Evolutionary conservation across 2,329 filamentous ascomycete genomes (phyloP).

Genomic region (Lachnellula suecica): DNA sequence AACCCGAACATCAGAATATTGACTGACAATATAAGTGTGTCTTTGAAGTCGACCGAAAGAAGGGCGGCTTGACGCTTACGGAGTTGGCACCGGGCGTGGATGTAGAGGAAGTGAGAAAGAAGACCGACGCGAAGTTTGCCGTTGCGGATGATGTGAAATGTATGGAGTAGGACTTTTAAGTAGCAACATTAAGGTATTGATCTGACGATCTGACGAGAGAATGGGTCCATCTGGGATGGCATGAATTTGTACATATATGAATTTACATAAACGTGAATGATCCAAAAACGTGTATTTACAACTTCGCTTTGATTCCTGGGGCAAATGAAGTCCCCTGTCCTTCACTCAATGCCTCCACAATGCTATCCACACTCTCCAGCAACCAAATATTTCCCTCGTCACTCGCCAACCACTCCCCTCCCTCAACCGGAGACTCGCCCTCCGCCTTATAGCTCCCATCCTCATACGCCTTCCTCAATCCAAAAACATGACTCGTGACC

Average conservation of each 20-base stretch:
- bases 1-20: too few relatives aligned
- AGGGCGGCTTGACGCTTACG: slow-evolving; percentile 63
- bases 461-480: slow-evolving; percentile 72
- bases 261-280: background rate
- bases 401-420: slow-evolving; percentile 59
- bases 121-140: slow-evolving; percentile 68
- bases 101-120: slow-evolving; percentile 66
- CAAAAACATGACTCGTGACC: slow-evolving; percentile 79
- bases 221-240: background rate
- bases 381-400: slow-evolving; percentile 68
- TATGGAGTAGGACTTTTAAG: slow-evolving; percentile 42
- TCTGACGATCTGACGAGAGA: background rate
- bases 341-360: slow-evolving; percentile 52
- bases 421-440: slow-evolving; percentile 47
- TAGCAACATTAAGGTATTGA: too few relatives aligned
- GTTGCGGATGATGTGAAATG: slow-evolving; percentile 58
- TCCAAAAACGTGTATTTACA: slow-evolving; percentile 34
- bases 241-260: background rate
- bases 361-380: slow-evolving; percentile 58
- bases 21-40: slow-evolving; percentile 56
- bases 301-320: slow-evolving; percentile 43
- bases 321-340: slow-evolving; percentile 54
- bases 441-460: slow-evolving; percentile 56
- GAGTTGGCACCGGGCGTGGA: slow-evolving; percentile 69
- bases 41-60: slow-evolving; percentile 64